Percentiles rank a stretch among this genome's conserved stretches.
Evolutionary conservation across 345 rosid species (phyloP).

Genomic region (Eucalyptus tenuipes): DNA sequence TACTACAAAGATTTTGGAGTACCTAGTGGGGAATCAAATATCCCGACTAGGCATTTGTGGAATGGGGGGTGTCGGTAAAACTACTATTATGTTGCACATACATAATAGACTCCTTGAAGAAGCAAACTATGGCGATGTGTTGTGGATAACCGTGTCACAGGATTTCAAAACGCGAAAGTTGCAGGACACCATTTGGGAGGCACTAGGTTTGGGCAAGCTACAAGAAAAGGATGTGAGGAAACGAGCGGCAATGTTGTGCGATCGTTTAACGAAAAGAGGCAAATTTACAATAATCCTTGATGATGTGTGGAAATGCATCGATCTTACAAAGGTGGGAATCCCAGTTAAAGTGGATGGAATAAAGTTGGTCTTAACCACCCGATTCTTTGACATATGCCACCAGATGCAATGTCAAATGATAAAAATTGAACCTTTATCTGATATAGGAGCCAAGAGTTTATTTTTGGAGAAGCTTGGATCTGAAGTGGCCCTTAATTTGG

Average conservation of each 20-base stretch:
- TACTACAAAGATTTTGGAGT: too few relatives aligned
- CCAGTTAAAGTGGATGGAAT: fast-evolving
- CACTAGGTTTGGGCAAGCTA: too few relatives aligned
- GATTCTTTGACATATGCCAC: too few relatives aligned
- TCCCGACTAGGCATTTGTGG: not conserved
- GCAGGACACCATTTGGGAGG: not conserved
- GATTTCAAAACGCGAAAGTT: not conserved
- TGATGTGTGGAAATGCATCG: too few relatives aligned
- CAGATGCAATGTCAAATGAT: too few relatives aligned
- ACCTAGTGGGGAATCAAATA: not conserved
- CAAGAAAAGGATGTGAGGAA: not conserved
- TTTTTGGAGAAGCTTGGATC: fast-evolving
- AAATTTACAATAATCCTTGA: too few relatives aligned
- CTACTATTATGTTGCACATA: not conserved
- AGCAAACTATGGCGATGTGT: not conserved
- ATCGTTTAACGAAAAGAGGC: not conserved
- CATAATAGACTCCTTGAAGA: not conserved
- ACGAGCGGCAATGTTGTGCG: not conserved
- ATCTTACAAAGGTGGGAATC: too few relatives aligned
- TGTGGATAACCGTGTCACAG: not conserved
- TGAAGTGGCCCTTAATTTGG: fast-evolving
- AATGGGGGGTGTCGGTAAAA: not conserved
- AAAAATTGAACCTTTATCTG: too few relatives aligned
- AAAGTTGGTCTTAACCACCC: too few relatives aligned
- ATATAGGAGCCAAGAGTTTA: fast-evolving